Conservation (phyloP, 768 basidiomycete genomes). For the Clitopilus passeckerianus region DNA sequence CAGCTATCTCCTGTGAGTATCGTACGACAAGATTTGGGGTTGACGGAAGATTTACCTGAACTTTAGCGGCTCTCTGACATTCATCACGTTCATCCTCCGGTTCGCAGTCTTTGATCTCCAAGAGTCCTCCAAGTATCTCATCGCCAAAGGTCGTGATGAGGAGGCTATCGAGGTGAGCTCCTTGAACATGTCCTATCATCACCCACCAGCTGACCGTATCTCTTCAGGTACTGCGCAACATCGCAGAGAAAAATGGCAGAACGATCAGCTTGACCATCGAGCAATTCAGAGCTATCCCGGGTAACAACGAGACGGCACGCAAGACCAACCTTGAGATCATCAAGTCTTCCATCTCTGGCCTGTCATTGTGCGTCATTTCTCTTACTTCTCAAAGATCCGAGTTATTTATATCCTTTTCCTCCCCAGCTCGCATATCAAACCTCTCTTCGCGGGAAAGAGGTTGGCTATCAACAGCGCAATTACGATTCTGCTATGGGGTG, state of each 20-base stretch:
- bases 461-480: slow-evolving; percentile 41
- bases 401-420: neutral
- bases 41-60: neutral
- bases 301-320: slow-evolving; percentile 8
- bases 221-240: slow-evolving; percentile 37
- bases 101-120: slow-evolving; percentile 55
- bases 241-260: slow-evolving; percentile 44
- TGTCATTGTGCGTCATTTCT: slow-evolving; percentile 32
- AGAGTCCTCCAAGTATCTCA: slow-evolving; percentile 59
- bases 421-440: slow-evolving; percentile 40
- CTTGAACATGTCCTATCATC: neutral
- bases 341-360: slow-evolving; percentile 26
- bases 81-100: slow-evolving; percentile 49
- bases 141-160: slow-evolving; percentile 50
- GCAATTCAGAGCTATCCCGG: slow-evolving; percentile 28
- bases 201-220: neutral
- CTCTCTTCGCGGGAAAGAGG: slow-evolving; percentile 40
- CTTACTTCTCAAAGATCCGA: neutral
- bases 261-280: slow-evolving; percentile 40
- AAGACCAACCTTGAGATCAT: slow-evolving; percentile 23
- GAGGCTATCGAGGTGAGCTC: slow-evolving; percentile 42
- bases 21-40: neutral
- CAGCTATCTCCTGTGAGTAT: slow-evolving; percentile 36
- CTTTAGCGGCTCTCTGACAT: slow-evolving; percentile 39
- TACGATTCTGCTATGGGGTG: slow-evolving; percentile 49